Base-by-base conservation (phyloP, 1,284 basidiomycete species). In the Ceraceosorus bombacis region DNA sequence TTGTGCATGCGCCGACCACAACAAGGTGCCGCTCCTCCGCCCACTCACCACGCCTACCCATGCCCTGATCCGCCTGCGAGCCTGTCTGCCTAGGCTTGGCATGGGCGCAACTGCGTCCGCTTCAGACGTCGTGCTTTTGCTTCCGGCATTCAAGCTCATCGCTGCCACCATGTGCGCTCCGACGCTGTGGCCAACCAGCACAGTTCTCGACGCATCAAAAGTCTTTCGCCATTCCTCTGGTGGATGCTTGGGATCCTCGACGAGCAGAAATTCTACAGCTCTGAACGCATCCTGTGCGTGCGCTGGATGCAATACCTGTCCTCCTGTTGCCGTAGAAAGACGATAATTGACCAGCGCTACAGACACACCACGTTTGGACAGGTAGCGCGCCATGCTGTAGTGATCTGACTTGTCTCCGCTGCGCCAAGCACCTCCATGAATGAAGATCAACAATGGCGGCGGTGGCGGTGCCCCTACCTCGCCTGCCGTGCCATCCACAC, bases 191-290 rank as follows among this genome's bases (percentile, higher is more conserved):
- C 43, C 43, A 46, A 15, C 43, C 43, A 46, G 10, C 10, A 46
- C 43, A 15, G 43, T 46, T 10, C 15, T 46, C 10, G 10, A 15
- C 9, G 43, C 10, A 46, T 46, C 43, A 15, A 46, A 10, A 15
- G 10, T 10, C 10, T 15, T 46, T 10, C 43, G 43, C 43, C 43
- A 46, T 15, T 10, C 43, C 43, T 46, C 53, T 27, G 27, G 27
- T 27, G 27, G 27, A 3, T 27, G 27, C 27, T 27, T 27, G 27
- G 27, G 27, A 27, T 27, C 39, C 39, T 39, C 54, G 41, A 41
- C 54, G 41, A 55, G 41, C 27, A 55, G 37, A 46, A 55, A 55
- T 7, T 46, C 40, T 10, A 48, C 10, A 13, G 54, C 54, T 27
- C 40, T 13, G 41, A 41, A 41, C 9, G 54, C 54, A 5, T 46